Evolutionary conservation across 2,329 filamentous ascomycete species (phyloP).

Genomic region (Myotisia sp.): DNA sequence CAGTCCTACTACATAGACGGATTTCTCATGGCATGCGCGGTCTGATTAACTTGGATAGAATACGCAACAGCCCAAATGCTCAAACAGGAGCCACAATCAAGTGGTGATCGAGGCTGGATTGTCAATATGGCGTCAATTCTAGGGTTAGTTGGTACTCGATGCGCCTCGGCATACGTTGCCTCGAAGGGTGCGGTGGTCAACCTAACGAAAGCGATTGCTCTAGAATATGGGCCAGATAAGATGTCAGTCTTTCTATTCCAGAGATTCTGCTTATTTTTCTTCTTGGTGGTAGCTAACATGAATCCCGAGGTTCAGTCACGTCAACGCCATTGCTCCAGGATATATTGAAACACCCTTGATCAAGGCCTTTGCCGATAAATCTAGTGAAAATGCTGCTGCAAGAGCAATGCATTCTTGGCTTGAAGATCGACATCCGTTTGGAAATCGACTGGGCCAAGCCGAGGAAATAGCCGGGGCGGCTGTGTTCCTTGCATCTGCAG

Average conservation of each 20-base stretch:
- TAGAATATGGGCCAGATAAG: slow-evolving; percentile 35
- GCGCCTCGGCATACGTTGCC: slow-evolving; percentile 28
- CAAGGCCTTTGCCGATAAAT: slow-evolving; percentile 6
- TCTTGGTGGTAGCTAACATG: not conserved
- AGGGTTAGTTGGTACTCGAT: slow-evolving; percentile 16
- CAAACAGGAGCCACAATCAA: slow-evolving; percentile 21
- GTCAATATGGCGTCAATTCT: slow-evolving; percentile 23
- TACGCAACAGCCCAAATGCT: slow-evolving; percentile 28
- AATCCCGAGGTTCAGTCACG: slow-evolving; percentile 21
- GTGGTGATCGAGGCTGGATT: slow-evolving; percentile 25
- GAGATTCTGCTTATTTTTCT: too few species aligned
- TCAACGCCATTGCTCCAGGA: slow-evolving; percentile 42
- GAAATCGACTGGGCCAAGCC: slow-evolving; percentile 16
- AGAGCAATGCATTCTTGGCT: slow-evolving; percentile 10
- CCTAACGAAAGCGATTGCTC: slow-evolving; percentile 35
- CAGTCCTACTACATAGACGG: not conserved
- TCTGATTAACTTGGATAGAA: slow-evolving; percentile 11
- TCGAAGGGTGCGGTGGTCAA: slow-evolving; percentile 39
- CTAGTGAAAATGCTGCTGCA: slow-evolving; percentile 7
- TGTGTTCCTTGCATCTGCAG: slow-evolving; percentile 35
- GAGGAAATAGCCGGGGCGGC: slow-evolving; percentile 28
- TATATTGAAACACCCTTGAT: slow-evolving; percentile 23
- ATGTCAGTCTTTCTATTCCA: too few species aligned
- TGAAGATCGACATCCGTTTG: slow-evolving; percentile 17
- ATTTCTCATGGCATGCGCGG: not conserved